These are phyloP conservation scores for Epichloe festucae DNA, from an alignment of 2,329 filamentous ascomycete genomes.

Conservation along the genomic window DNA sequence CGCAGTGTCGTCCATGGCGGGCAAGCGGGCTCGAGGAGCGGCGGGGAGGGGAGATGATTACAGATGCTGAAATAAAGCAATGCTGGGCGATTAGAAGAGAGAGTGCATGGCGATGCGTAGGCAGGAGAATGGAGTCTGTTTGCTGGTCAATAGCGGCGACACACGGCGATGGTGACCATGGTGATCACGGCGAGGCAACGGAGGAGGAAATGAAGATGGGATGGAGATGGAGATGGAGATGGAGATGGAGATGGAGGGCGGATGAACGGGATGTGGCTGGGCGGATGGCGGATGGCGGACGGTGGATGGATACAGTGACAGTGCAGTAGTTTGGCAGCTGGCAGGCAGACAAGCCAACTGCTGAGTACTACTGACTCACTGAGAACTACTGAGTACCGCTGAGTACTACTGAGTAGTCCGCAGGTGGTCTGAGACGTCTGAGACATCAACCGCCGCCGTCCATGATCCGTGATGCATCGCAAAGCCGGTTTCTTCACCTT, in stretches of 20 bases:
- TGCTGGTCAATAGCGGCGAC: conserved; percentile 8
- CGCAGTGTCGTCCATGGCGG: conserved; percentile 63
- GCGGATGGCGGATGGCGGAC: conserved; percentile 2
- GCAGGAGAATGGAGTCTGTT: background rate
- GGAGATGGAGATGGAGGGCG: too few relatives aligned
- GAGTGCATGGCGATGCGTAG: conserved; percentile 10
- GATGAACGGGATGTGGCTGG: background rate
- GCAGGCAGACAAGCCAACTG: too few relatives aligned
- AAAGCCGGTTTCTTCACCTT: too few relatives aligned
- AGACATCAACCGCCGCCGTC: too few relatives aligned
- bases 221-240: too few relatives aligned
- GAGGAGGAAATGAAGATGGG: conserved; percentile 1
- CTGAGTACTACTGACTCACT: too few relatives aligned
- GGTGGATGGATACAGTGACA: background rate
- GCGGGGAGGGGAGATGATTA: background rate
- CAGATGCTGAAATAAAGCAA: conserved; percentile 18
- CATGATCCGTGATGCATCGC: too few relatives aligned
- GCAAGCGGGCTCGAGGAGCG: background rate
- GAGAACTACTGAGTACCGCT: too few relatives aligned
- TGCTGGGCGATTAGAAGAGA: conserved; percentile 6
- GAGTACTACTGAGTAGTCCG: too few relatives aligned
- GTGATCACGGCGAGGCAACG: background rate
- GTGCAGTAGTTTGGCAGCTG: too few relatives aligned
- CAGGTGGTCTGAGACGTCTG: too few relatives aligned
- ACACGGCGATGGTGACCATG: conserved; percentile 2